These are phyloP conservation scores for Suhomyces chickasaworum DNA, from an alignment of 1,139 yeast genomes.

Conservation along the genomic window DNA sequence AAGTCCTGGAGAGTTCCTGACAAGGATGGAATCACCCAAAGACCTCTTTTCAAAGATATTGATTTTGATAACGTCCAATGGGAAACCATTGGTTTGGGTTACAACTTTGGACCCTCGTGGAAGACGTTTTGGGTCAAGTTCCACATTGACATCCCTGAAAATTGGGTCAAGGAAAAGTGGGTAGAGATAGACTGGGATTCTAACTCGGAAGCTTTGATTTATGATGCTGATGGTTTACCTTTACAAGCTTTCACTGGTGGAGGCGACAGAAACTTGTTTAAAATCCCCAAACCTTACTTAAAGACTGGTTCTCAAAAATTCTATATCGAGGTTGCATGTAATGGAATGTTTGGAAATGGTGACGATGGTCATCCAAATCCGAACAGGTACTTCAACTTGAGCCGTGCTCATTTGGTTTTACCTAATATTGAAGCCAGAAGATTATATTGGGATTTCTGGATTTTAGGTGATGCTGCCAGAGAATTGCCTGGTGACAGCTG, in stretches of 20 bases:
- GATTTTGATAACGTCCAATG: constrained; percentile 50
- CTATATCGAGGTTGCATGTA: constrained; percentile 88
- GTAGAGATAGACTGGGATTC: constrained; percentile 85
- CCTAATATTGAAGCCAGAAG: constrained; percentile 83
- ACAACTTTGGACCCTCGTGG: constrained; percentile 94
- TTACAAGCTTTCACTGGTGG: constrained; percentile 86
- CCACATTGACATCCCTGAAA: constrained; percentile 58
- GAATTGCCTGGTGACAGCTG: constrained; percentile 74
- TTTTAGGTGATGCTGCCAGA: constrained; percentile 86
- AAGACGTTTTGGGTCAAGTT: constrained; percentile 92
- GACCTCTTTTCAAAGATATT: constrained; percentile 79
- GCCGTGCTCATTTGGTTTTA: constrained; percentile 73
- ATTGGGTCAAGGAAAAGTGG: constrained; percentile 52
- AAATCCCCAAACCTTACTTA: constrained; percentile 58
- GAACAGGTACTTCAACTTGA: constrained; percentile 67
- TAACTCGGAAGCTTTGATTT: constrained; percentile 81
- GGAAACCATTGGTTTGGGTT: constrained; percentile 66
- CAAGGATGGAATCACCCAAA: constrained; percentile 45
- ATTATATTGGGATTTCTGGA: constrained; percentile 79
- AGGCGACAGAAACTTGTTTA: constrained; percentile 76
- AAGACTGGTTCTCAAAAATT: constrained; percentile 50
- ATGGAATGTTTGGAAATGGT: constrained; percentile 92
- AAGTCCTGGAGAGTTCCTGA: constrained; percentile 69
- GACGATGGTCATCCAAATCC: constrained; percentile 63
- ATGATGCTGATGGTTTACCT: constrained; percentile 65